These are phyloP conservation scores for Cladosporium halotolerans DNA, from an alignment of 2,329 filamentous ascomycete genomes.

Conservation along the genomic window DNA sequence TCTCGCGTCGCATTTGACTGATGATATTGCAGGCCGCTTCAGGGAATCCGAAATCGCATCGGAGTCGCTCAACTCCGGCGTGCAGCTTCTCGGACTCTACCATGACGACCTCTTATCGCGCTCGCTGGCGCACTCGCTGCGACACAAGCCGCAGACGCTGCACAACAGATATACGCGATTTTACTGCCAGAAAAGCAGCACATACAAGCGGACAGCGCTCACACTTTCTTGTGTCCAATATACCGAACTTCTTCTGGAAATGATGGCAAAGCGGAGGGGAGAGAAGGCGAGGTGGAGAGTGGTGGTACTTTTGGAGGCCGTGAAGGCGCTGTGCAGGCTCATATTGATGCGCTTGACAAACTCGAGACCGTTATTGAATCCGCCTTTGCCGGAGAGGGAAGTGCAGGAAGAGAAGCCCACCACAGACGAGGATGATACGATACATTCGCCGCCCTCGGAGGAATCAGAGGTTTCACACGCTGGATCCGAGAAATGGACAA, in stretches of 20 bases:
- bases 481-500: constrained; percentile 58
- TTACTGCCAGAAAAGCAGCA: constrained; percentile 54
- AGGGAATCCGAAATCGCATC: constrained; percentile 92
- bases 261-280: constrained; percentile 82
- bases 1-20: constrained; percentile 13
- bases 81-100: constrained; percentile 86
- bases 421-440: constrained; percentile 29
- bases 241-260: constrained; percentile 93
- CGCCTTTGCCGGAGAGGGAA: constrained; percentile 80
- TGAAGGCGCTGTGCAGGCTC: constrained; percentile 80
- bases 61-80: constrained; percentile 72
- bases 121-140: constrained; percentile 50
- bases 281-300: constrained; percentile 80
- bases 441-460: constrained; percentile 41
- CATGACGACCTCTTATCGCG: constrained; percentile 80
- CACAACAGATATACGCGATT: constrained; percentile 60
- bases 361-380: constrained; percentile 73
- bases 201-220: constrained; percentile 76
- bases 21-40: constrained; percentile 58
- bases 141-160: constrained; percentile 42
- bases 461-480: constrained; percentile 35
- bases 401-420: constrained; percentile 47
- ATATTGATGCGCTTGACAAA: constrained; percentile 77
- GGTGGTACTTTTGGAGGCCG: constrained; percentile 73
- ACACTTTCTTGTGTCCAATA: constrained; percentile 87